Base-by-base conservation (phyloP, 2,329 filamentous ascomycete species). In the Rhexocercosporidium sp. region DNA sequence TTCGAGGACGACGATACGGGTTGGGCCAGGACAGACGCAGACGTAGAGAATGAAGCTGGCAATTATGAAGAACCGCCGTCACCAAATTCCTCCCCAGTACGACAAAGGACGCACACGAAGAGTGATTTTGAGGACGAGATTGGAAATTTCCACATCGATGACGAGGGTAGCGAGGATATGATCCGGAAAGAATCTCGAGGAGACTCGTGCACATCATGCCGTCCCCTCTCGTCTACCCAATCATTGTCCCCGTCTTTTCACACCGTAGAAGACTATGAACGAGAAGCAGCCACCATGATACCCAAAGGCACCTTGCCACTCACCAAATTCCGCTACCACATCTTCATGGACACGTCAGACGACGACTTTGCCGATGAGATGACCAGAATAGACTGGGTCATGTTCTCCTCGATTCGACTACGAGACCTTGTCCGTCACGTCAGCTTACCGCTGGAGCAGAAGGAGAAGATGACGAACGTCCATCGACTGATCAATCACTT, bases 301-400 rank as follows among this genome's bases (percentile, higher is more conserved):
- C 90, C 95, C 0, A 87, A 86, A 47, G 87, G 89, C 0, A 88
- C 86, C 44, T 82, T 91, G 62, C 86, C 89, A 1, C 85, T 97
- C 69, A 92, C 90, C 72, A 98, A 98, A 78, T 84, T 90, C 49
- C 92, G 96, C 68, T 99, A 96, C 84, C 93, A 94, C 72, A 88
- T 91, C 61, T 92, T 98, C 72, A 97, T 98, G 90, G 92, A 92
- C 41, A 90, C 91, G 27, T 85, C 92, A 0, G 91, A 96, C 62
- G 92, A 97, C 69, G 88, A 93, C 59, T 90, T 98, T 72, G 95
- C 95, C 18, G 90, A 91, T 67, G 96, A 99, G 79, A 86, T 99
- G 75, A 98, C 96, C 3, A 87, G 95, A 68, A 97, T 99, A 64
- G 96, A 99, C 80, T 98, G 95, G 95, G 90, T 96, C 78, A 96